Evolutionary conservation across 257 asterid species (phyloP).

Genomic region (Nicotiana noctiflora): DNA sequence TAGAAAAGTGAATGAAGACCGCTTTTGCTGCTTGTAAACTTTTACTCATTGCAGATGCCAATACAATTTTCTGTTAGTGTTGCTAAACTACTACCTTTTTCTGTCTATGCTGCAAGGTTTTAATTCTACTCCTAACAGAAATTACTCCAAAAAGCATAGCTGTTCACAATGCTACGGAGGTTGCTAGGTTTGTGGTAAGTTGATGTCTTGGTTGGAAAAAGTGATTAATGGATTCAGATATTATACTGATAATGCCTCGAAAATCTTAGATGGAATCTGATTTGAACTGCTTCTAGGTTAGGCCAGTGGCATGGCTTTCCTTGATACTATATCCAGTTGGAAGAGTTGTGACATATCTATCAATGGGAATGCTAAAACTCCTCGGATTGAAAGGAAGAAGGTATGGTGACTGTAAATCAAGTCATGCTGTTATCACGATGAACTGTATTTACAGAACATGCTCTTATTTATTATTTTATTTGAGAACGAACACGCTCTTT

Average conservation of each 20-base stretch:
- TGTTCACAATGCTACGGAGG: slow-evolving; percentile 97
- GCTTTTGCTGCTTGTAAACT: not conserved
- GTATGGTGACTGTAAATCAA: slow-evolving; percentile 22
- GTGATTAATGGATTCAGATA: not conserved
- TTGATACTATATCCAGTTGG: slow-evolving; percentile 89
- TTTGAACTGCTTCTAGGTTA: slow-evolving; percentile 61
- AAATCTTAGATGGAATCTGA: slow-evolving; percentile 22
- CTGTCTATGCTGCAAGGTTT: slow-evolving; percentile 50
- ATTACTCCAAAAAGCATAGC: slow-evolving; percentile 98
- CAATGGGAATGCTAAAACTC: slow-evolving; percentile 98
- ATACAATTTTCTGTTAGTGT: not conserved
- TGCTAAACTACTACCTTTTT: slow-evolving; percentile 7
- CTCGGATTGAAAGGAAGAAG: slow-evolving; percentile 95
- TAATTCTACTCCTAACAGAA: slow-evolving; percentile 92
- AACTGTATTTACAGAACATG: not conserved
- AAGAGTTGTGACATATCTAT: slow-evolving; percentile 86
- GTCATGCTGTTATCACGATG: not conserved
- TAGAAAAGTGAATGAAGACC: not conserved
- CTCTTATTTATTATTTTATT: not conserved
- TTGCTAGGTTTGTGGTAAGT: slow-evolving; percentile 97
- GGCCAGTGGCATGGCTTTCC: slow-evolving; percentile 99
- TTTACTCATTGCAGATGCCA: not conserved
- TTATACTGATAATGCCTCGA: slow-evolving; percentile 4
- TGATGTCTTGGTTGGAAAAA: slow-evolving; percentile 16
- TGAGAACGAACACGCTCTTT: no score